These are phyloP conservation scores for Aspergillus tanneri DNA, from an alignment of 2,329 filamentous ascomycete species.

Conservation along the genomic window DNA sequence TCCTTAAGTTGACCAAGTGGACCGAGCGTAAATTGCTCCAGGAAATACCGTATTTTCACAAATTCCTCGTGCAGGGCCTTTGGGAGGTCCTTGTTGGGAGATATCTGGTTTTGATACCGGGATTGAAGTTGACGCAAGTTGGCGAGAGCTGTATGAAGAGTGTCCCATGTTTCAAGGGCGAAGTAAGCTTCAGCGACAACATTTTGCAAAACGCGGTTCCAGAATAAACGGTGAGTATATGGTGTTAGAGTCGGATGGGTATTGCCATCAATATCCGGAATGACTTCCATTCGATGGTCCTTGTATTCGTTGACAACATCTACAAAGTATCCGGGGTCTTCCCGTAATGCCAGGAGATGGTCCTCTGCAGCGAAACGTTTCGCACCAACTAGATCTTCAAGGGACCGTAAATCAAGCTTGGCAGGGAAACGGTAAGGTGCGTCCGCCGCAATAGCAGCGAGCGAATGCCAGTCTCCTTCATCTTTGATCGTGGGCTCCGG, in stretches of 20 bases:
- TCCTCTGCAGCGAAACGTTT: conserved; percentile 49
- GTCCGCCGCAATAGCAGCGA: conserved; percentile 48
- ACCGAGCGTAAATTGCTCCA: conserved; percentile 1
- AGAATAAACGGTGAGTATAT: not conserved
- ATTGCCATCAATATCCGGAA: not conserved
- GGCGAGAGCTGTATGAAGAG: not conserved
- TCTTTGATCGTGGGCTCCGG: conserved; percentile 23
- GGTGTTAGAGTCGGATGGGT: not conserved
- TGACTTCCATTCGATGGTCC: conserved; percentile 41
- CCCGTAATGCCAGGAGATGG: conserved; percentile 56
- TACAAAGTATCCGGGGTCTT: conserved; percentile 60
- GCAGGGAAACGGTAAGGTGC: conserved; percentile 55
- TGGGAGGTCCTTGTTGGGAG: conserved; percentile 9
- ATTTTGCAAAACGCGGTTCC: not conserved
- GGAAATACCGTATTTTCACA: conserved; percentile 5
- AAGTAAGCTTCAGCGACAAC: conserved; percentile 2
- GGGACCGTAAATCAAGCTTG: conserved; percentile 46
- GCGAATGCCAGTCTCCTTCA: conserved; percentile 37
- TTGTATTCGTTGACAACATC: conserved; percentile 39
- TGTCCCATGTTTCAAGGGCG: not conserved
- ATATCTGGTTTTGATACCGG: conserved; percentile 3
- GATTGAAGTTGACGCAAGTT: not conserved
- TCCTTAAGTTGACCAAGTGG: conserved; percentile 3
- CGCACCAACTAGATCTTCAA: conserved; percentile 39
- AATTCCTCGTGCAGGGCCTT: conserved; percentile 10